Conservation (phyloP, 768 basidiomycete species). For the Pholiota molesta region DNA sequence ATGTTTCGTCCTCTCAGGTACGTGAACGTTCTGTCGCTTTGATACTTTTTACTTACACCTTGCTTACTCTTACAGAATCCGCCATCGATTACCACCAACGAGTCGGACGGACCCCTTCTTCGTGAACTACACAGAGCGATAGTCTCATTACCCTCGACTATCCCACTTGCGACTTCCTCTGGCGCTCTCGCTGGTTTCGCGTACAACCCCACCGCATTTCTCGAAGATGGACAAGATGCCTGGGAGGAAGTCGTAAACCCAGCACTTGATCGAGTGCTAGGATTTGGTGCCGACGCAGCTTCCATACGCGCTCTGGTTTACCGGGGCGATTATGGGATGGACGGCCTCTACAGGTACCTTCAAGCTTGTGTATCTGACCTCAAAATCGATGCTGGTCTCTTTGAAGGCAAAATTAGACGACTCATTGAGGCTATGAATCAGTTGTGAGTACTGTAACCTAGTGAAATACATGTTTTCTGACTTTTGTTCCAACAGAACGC, state of each 20-base stretch:
- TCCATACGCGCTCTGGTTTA: background rate
- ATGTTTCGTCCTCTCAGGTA: no score
- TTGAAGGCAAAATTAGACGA: background rate
- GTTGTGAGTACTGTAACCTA: no score
- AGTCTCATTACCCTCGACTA: no score
- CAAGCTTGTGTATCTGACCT: background rate
- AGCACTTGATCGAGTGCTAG: background rate
- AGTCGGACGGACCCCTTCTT: no score
- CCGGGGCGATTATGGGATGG: conserved; percentile 6
- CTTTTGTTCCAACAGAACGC: no score
- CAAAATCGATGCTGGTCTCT: background rate
- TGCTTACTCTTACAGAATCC: no score
- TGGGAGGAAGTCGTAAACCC: conserved; percentile 3
- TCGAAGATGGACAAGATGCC: background rate
- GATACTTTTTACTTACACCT: no score
- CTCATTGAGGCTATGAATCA: background rate
- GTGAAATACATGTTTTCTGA: no score
- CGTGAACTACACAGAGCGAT: no score
- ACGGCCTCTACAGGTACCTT: conserved; percentile 9
- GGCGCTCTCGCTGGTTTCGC: background rate
- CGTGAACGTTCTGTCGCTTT: no score
- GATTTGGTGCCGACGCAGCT: background rate
- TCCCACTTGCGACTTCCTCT: background rate
- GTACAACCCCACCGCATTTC: no score
- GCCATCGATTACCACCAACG: no score